Conservation (phyloP, 1,284 basidiomycete species). For the Tetrapyrgos nigripes region DNA sequence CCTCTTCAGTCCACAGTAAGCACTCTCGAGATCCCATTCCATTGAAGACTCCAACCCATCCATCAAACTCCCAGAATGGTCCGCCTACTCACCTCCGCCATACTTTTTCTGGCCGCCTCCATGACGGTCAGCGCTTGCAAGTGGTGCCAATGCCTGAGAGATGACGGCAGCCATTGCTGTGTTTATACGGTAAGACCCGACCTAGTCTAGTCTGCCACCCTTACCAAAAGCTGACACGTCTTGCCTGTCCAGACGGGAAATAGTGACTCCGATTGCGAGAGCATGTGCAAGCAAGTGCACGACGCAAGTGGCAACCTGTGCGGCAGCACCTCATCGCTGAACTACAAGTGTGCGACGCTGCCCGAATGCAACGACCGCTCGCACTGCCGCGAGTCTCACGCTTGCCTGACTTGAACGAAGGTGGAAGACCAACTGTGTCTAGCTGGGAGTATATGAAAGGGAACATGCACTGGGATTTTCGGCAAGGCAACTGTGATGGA, state of each 20-base stretch:
- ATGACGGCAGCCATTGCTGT: conserved; percentile 7
- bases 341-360: conserved; percentile 17
- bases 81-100: not conserved
- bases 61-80: not conserved
- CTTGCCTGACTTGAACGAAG: conserved; percentile 11
- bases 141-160: conserved; percentile 7
- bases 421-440: not conserved
- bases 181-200: conserved; percentile 8
- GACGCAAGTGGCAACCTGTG: conserved; percentile 5
- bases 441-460: not conserved
- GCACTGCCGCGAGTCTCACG: conserved; percentile 18
- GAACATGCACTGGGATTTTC: not conserved
- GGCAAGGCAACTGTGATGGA: no score
- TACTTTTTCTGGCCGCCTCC: conserved; percentile 5
- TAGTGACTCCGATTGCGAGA: conserved; percentile 1
- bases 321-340: conserved; percentile 4
- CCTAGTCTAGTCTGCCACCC: not conserved
- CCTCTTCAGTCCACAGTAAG: not conserved
- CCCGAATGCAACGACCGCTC: conserved; percentile 16
- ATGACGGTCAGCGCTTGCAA: conserved; percentile 7
- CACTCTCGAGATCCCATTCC: not conserved
- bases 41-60: not conserved
- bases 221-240: not conserved
- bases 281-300: conserved; percentile 9
- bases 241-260: conserved; percentile 2